These are phyloP conservation scores for Pythium utonaiense DNA, from an alignment of 352 stramenopile species.

Conservation along the genomic window DNA sequence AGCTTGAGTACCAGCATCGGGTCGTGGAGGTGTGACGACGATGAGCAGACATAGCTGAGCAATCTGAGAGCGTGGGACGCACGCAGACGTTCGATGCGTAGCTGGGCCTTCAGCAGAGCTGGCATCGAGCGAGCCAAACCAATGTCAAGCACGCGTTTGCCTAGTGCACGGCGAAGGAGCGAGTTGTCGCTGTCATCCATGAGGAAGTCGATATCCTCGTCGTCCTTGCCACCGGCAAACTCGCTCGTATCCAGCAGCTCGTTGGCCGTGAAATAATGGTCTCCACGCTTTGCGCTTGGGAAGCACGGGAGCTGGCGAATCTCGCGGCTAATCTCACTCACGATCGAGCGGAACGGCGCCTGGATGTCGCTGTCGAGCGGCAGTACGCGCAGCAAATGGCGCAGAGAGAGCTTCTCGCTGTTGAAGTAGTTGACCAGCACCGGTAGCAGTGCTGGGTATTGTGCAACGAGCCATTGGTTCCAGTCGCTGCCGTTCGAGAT, in stretches of 20 bases:
- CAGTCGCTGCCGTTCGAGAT: conserved; percentile 81
- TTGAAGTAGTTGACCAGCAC: conserved; percentile 11
- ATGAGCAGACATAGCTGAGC: conserved; percentile 28
- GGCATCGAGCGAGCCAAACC: conserved; percentile 36
- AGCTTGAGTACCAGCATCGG: conserved; percentile 36
- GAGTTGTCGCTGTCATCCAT: background rate
- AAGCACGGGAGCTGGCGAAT: conserved; percentile 54
- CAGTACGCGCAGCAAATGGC: conserved; percentile 31
- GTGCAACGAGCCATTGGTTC: conserved; percentile 86
- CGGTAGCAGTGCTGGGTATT: conserved; percentile 53
- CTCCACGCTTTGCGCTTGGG: conserved; percentile 9
- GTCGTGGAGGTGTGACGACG: conserved; percentile 28
- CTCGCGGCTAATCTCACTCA: conserved; percentile 56
- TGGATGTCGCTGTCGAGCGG: conserved; percentile 73
- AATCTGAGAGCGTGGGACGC: conserved; percentile 60
- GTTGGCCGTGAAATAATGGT: background rate
- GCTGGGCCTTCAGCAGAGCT: conserved; percentile 44
- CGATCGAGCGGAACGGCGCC: conserved; percentile 56
- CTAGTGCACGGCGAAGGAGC: conserved; percentile 28
- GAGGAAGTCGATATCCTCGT: conserved; percentile 13
- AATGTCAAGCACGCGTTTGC: conserved; percentile 54
- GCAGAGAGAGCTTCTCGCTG: conserved; percentile 6
- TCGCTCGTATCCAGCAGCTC: conserved; percentile 51
- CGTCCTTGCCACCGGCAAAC: conserved; percentile 14
- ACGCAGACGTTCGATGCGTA: conserved; percentile 64